These are phyloP conservation scores for Cladobotryum mycophilum DNA, from an alignment of 2,329 filamentous ascomycete species.

Conservation along the genomic window DNA sequence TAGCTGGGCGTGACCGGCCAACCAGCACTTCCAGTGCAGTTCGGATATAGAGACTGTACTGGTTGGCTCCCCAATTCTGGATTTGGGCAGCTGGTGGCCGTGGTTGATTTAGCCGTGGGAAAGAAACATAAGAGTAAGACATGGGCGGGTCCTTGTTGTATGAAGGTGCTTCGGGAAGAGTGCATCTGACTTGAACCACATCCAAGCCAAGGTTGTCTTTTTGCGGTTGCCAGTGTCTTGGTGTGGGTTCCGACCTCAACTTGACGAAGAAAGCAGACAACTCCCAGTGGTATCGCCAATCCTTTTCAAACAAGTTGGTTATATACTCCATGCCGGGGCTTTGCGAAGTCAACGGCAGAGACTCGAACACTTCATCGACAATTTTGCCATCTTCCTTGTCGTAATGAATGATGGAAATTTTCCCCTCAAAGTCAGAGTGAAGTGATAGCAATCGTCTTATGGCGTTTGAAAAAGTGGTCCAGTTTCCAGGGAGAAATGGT, in stretches of 20 bases:
- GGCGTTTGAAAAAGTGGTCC: slow-evolving; percentile 16
- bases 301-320: background rate
- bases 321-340: slow-evolving; percentile 1
- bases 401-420: slow-evolving; percentile 13
- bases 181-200: slow-evolving; percentile 8
- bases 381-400: background rate
- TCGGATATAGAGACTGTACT: slow-evolving; percentile 20
- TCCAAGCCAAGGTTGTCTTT: slow-evolving; percentile 10
- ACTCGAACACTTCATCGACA: background rate
- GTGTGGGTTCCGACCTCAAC: slow-evolving; percentile 1
- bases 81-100: background rate
- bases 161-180: background rate
- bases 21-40: slow-evolving; percentile 22
- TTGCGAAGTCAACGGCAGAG: background rate
- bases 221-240: slow-evolving; percentile 17
- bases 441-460: slow-evolving; percentile 20
- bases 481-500: slow-evolving; percentile 18
- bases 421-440: background rate
- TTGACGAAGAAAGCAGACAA: slow-evolving; percentile 20
- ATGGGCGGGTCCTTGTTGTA: background rate
- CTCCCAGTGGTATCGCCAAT: background rate
- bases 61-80: slow-evolving; percentile 18
- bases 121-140: slow-evolving; percentile 5
- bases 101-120: background rate
- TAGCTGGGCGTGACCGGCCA: slow-evolving; percentile 4